Conservation (phyloP, 495 filamentous ascomycete species). For the Talaromyces proteolyticus region DNA sequence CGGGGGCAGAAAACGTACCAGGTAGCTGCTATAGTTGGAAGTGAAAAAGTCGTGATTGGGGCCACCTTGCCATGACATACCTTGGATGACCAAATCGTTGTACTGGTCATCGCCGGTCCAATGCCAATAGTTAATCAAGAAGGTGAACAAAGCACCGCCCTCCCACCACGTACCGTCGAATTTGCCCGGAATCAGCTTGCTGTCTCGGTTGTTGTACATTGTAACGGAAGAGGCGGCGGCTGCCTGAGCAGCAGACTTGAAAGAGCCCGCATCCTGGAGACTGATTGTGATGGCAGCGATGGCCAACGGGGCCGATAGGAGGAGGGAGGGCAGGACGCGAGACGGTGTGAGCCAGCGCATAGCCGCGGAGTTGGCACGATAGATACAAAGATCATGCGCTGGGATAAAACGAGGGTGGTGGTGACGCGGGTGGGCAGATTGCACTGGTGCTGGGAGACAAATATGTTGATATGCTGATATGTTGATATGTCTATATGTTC, state of each 20-base stretch:
- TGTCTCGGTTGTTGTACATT: constrained; percentile 58
- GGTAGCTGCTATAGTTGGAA: constrained; percentile 37
- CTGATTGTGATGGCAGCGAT: constrained; percentile 24
- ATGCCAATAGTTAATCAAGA: constrained; percentile 73
- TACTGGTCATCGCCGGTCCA: constrained; percentile 66
- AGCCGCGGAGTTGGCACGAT: neutral
- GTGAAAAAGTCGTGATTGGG: constrained; percentile 61
- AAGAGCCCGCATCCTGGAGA: constrained; percentile 38
- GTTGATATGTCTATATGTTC: no score
- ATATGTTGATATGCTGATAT: no score
- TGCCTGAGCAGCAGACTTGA: constrained; percentile 53
- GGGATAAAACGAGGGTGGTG: neutral
- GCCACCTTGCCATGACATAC: constrained; percentile 66
- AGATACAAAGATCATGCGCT: no score
- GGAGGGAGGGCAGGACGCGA: constrained; percentile 16
- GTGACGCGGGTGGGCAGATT: neutral
- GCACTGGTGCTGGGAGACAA: no score
- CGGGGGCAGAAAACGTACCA: constrained; percentile 9
- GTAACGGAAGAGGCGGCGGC: constrained; percentile 60
- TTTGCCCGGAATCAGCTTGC: constrained; percentile 59
- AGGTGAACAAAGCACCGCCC: constrained; percentile 68
- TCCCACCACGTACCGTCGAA: constrained; percentile 70
- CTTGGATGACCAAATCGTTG: constrained; percentile 54
- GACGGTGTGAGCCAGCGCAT: neutral
- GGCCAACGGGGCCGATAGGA: constrained; percentile 19